phyloP scores from a whole-genome alignment of 805 yeast species.

The Candida xiaguanensis region DNA sequence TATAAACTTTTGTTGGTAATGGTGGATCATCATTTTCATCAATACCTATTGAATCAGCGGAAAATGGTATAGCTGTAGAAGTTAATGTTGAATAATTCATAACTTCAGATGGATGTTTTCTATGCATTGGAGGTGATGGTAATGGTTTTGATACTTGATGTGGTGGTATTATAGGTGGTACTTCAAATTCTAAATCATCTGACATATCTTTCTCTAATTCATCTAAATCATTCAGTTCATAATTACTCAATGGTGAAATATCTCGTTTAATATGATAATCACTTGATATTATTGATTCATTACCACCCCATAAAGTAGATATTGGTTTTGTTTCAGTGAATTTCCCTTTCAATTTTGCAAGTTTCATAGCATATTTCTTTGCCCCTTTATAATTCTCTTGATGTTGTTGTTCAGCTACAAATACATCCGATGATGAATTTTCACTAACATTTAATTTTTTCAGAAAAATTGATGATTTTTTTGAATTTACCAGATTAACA shows the following conservation, averaged over 20 bases:
- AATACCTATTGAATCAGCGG: constrained; percentile 40
- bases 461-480: constrained; percentile 13
- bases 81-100: constrained; percentile 16
- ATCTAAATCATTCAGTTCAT: constrained; percentile 9
- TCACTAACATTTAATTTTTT: constrained; percentile 4
- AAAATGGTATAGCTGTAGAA: constrained; percentile 33
- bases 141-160: constrained; percentile 9
- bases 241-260: constrained; percentile 20
- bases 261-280: constrained; percentile 8
- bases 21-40: constrained; percentile 18
- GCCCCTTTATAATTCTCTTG: constrained; percentile 14
- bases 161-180: constrained; percentile 25
- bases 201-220: constrained; percentile 4
- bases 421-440: constrained; percentile 11
- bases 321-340: constrained; percentile 35
- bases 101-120: constrained; percentile 20
- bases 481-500: constrained; percentile 14
- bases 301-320: constrained; percentile 19
- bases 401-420: constrained; percentile 10
- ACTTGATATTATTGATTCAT: background rate
- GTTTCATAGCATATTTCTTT: constrained; percentile 22
- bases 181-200: constrained; percentile 7
- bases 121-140: constrained; percentile 13
- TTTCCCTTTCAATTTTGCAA: constrained; percentile 28
- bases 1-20: constrained; percentile 33